These are phyloP conservation scores for Exophiala viscosa DNA, from an alignment of 2,329 filamentous ascomycete genomes.

Conservation along the genomic window DNA sequence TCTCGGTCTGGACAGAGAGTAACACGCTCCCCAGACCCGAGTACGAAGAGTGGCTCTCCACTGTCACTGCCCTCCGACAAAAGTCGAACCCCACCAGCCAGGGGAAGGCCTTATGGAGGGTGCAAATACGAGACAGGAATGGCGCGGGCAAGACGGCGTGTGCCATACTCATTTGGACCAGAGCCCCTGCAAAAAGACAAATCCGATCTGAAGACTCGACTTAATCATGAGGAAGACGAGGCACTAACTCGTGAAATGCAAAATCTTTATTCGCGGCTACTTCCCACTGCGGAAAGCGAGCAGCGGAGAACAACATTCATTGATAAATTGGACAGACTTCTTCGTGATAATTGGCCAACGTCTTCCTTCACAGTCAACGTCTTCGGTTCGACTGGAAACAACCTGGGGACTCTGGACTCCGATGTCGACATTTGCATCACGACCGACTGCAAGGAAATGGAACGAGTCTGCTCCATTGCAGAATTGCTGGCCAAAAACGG, in stretches of 20 bases:
- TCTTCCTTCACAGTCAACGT: constrained; percentile 85
- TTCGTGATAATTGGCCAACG: constrained; percentile 89
- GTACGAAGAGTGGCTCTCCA: constrained; percentile 75
- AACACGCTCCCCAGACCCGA: constrained; percentile 72
- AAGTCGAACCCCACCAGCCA: constrained; percentile 66
- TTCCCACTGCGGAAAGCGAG: constrained; percentile 77
- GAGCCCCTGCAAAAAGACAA: constrained; percentile 67
- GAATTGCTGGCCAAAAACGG: constrained; percentile 81
- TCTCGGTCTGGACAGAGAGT: constrained; percentile 76
- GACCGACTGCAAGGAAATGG: constrained; percentile 80
- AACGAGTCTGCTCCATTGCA: constrained; percentile 86
- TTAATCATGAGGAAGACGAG: constrained; percentile 69
- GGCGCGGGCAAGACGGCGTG: constrained; percentile 75
- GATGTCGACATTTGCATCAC: constrained; percentile 99
- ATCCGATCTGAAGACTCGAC: constrained; percentile 64
- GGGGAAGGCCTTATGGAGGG: constrained; percentile 62
- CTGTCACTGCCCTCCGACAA: constrained; percentile 88
- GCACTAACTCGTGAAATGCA: constrained; percentile 78
- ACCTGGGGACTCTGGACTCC: constrained; percentile 90
- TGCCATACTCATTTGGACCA: constrained; percentile 86
- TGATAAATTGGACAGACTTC: constrained; percentile 79
- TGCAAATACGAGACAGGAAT: constrained; percentile 90
- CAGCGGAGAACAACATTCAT: constrained; percentile 71
- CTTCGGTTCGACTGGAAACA: constrained; percentile 96
- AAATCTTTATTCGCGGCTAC: constrained; percentile 76